Percentiles rank a stretch among this genome's conserved stretches.
Conservation (phyloP, 306 rosid species). For the Begonia masoniana region DNA sequence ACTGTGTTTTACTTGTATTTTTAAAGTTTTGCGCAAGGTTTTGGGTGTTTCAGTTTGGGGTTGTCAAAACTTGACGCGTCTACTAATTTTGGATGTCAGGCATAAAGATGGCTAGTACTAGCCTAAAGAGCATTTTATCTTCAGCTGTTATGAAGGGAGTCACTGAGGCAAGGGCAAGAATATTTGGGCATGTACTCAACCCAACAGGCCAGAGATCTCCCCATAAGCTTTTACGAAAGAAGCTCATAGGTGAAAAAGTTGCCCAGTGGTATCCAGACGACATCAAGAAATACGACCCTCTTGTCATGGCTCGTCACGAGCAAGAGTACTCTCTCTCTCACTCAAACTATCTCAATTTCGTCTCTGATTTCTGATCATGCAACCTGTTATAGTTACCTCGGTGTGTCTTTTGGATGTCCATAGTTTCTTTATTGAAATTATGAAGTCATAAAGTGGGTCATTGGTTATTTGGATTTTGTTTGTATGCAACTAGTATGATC, state of each 20-base stretch:
- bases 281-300: slow-evolving; percentile 65
- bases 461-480: no score
- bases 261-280: slow-evolving; percentile 81
- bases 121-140: slow-evolving; percentile 41
- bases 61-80: no score
- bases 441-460: no score
- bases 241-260: slow-evolving; percentile 76
- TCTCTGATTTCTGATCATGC: no score
- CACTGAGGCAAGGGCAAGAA: slow-evolving; percentile 57
- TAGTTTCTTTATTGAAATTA: no score
- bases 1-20: no score
- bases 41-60: no score
- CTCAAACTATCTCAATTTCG: neutral
- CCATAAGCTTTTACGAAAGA: slow-evolving; percentile 70
- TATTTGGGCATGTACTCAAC: slow-evolving; percentile 70
- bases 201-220: slow-evolving; percentile 52
- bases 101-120: slow-evolving; percentile 38
- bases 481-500: no score
- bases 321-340: slow-evolving; percentile 43
- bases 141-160: slow-evolving; percentile 41
- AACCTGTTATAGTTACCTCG: no score
- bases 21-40: no score
- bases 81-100: slow-evolving; percentile 4
- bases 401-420: no score
- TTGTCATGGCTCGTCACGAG: slow-evolving; percentile 54